Evolutionary conservation across 2,329 filamentous ascomycete species (phyloP), one percentile per base, ranked within the genome.

Genomic region (Trichoderma atroviride): DNA sequence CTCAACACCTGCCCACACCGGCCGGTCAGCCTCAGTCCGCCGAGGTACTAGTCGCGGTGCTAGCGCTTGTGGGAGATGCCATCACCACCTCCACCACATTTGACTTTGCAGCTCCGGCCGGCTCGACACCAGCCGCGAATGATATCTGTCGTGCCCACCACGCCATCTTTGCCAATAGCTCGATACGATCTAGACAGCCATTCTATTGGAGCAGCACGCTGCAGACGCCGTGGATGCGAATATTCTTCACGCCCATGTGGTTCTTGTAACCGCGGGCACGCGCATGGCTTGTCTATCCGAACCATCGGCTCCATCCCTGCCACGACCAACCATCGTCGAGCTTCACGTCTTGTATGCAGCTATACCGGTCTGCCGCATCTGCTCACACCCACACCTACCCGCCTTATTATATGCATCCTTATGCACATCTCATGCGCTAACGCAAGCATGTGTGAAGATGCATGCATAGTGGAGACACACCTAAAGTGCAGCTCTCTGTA

Each of bases 401-500:
- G 58, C 63, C 69, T 50, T 62, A 58, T 59, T 62, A 70, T 62
- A 70, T 70, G 69, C 69, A 70, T 37, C 56, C 56, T 61, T 57
- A 70, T 70, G 69, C 69, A 70, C 63, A 68, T 61, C 50, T 56
- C 47, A 62, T 31, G 64, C 63, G 52, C 62, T 70, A 68, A 68
- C 58, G 69, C 52, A 62, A 61, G 64, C 50, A 47, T 70, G 63
- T 70, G 57, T 68, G 47, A 68, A 59, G 53, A 47, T 70, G 63
- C 52, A 57, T 68, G 69, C 64, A 57, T 62, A 37, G 53, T 58
- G 64, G 64, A 52, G 53, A 70, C 52, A 52, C 61, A 68, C 62
- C 56, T n/a, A 57, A 55, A 70, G 40, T 61, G 55, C 57, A 43
- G 47, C 47, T 62, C 29, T 31, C 47, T 70, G 62, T 68, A 66